These are phyloP conservation scores for Colletotrichum graminicola DNA, from an alignment of 2,329 filamentous ascomycete genomes.

Conservation along the genomic window DNA sequence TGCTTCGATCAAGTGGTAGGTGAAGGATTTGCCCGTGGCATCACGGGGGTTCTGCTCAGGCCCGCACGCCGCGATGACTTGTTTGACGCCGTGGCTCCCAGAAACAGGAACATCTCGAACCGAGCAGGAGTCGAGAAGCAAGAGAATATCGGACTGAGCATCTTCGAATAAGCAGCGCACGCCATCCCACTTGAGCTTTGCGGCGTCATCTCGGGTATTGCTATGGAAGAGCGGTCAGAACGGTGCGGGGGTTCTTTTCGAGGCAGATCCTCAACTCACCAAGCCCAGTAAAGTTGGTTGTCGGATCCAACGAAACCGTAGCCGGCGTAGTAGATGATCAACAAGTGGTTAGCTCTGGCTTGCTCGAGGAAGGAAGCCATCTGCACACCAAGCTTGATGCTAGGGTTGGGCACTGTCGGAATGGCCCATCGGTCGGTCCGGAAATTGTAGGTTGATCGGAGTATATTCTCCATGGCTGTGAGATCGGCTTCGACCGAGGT, in stretches of 20 bases:
- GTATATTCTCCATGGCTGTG: conserved; percentile 66
- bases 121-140: conserved; percentile 73
- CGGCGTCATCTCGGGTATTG: conserved; percentile 68
- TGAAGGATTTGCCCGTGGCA: conserved; percentile 67
- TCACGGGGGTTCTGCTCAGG: conserved; percentile 63
- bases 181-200: conserved; percentile 73
- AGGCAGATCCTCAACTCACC: conserved; percentile 60
- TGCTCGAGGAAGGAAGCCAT: conserved; percentile 71
- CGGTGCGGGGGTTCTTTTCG: neutral
- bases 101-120: conserved; percentile 63
- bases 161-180: conserved; percentile 73
- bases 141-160: conserved; percentile 71
- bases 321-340: conserved; percentile 75
- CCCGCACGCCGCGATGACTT: conserved; percentile 71
- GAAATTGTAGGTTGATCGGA: conserved; percentile 72
- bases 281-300: conserved; percentile 75
- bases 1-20: conserved; percentile 67
- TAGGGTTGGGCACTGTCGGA: conserved; percentile 69
- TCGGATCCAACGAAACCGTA: conserved; percentile 70
- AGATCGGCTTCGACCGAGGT: conserved; percentile 65
- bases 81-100: conserved; percentile 69
- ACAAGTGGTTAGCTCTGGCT: conserved; percentile 68
- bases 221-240: conserved; percentile 59
- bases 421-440: conserved; percentile 72
- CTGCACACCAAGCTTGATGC: conserved; percentile 71